Percentiles rank a stretch among this genome's conserved stretches.
These are phyloP conservation scores for Arctostaphylos glauca DNA, from an alignment of 148 eudicot species.

Conservation along the genomic window DNA sequence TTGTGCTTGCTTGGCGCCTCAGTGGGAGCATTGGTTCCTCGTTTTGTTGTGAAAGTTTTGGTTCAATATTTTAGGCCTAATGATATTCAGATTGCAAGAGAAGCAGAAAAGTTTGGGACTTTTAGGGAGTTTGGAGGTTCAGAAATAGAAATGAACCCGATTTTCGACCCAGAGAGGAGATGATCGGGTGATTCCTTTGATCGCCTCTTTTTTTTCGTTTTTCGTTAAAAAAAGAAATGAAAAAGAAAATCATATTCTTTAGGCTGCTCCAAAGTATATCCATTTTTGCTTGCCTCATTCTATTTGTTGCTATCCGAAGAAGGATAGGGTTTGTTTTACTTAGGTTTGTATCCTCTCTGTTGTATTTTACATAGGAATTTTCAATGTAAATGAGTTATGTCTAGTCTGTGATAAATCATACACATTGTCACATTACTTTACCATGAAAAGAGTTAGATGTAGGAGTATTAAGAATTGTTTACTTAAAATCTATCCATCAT, in stretches of 20 bases:
- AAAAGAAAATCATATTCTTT: conserved; percentile 19
- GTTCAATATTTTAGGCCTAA: conserved; percentile 49
- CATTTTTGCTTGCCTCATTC: conserved; percentile 15
- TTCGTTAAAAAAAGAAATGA: conserved; percentile 20
- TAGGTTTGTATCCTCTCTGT: conserved; percentile 19
- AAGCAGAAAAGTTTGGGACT: conserved; percentile 75
- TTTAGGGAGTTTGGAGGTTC: conserved; percentile 33
- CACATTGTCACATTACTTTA: neutral
- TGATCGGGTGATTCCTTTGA: conserved; percentile 23
- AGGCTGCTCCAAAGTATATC: conserved; percentile 13
- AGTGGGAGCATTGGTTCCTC: conserved; percentile 67
- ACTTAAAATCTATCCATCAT: too few relatives aligned
- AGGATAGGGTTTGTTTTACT: conserved; percentile 35
- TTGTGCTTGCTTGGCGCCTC: conserved; percentile 60
- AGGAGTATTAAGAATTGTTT: neutral
- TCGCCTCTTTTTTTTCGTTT: neutral
- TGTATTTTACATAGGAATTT: conserved; percentile 5
- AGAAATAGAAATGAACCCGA: conserved; percentile 68
- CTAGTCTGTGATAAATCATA: neutral
- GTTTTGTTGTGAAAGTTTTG: conserved; percentile 54
- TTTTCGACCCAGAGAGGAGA: conserved; percentile 37
- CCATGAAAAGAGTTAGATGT: neutral
- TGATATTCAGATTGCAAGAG: conserved; percentile 82
- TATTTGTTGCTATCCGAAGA: conserved; percentile 54
- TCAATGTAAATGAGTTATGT: conserved; percentile 17